A percentile compares a stretch with the other conserved stretches of the same genome.
phyloP scores from a whole-genome alignment of 805 yeast genomes.

The Diddensiella caesifluorescens region DNA sequence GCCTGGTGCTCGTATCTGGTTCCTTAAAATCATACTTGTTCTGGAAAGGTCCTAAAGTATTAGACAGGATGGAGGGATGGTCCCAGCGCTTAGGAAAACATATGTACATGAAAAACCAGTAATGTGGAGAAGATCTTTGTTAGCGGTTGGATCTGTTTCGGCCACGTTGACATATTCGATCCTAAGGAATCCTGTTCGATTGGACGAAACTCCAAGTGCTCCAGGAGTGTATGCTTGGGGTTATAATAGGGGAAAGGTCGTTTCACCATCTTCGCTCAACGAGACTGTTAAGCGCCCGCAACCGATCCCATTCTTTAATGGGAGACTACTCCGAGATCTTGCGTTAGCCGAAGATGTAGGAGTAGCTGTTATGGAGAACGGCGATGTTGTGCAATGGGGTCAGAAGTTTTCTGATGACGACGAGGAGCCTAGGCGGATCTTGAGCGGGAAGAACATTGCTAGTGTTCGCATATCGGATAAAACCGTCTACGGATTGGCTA shows the following conservation, averaged over 20 bases:
- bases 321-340: constrained; percentile 52
- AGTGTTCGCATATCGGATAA: constrained; percentile 47
- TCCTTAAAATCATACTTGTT: no score
- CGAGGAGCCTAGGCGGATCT: constrained; percentile 33
- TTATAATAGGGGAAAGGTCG: constrained; percentile 39
- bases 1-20: no score
- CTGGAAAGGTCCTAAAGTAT: no score
- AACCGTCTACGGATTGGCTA: constrained; percentile 39
- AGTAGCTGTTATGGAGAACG: constrained; percentile 58
- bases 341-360: constrained; percentile 42
- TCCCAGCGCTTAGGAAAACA: no score
- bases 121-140: no score
- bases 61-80: no score
- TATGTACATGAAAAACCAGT: no score
- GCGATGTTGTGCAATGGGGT: constrained; percentile 75
- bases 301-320: constrained; percentile 61
- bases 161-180: no score
- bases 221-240: constrained; percentile 69
- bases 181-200: no score
- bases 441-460: constrained; percentile 44
- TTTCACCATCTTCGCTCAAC: constrained; percentile 25
- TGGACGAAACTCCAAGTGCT: no score
- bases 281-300: constrained; percentile 47
- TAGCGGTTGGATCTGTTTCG: no score
- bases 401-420: constrained; percentile 32